A percentile compares a stretch with the other conserved stretches of the same genome.
phyloP scores from a whole-genome alignment of 441 rosid genomes.

The Populus hybrid region DNA sequence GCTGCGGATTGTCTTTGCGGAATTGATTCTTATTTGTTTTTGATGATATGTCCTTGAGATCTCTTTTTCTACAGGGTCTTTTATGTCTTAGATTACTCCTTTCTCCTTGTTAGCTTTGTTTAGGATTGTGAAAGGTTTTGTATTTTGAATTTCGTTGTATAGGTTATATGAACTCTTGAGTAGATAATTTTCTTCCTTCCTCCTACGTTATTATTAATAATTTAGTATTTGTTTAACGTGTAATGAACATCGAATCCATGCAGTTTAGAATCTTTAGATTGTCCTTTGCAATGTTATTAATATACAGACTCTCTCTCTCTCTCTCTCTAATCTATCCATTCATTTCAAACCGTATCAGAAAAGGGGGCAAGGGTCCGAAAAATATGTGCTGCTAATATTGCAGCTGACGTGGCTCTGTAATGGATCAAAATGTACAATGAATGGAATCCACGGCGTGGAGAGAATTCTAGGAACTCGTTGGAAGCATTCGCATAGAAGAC shows the following conservation, averaged over 20 bases:
- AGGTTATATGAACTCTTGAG: conserved; percentile 24
- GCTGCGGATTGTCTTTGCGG: conserved; percentile 19
- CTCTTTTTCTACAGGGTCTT: neutral
- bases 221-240: conserved; percentile 14
- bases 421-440: neutral
- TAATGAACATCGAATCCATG: conserved; percentile 16
- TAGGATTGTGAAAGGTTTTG: conserved; percentile 26
- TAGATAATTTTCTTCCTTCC: conserved; percentile 16
- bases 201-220: neutral
- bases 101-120: conserved; percentile 18
- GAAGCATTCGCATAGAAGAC: no score
- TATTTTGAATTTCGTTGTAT: conserved; percentile 36
- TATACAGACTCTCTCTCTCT: neutral
- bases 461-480: no score
- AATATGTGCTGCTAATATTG: no score
- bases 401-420: no score
- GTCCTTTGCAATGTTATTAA: neutral
- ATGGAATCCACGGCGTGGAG: no score
- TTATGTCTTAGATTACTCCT: conserved; percentile 18
- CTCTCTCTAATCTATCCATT: neutral
- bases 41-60: conserved; percentile 11
- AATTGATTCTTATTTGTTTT: conserved; percentile 6
- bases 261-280: conserved; percentile 19
- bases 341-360: neutral
- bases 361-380: no score